Evolutionary conservation across 129 eudicot genomes (phyloP).

Genomic region (Scalesia atractyloides): DNA sequence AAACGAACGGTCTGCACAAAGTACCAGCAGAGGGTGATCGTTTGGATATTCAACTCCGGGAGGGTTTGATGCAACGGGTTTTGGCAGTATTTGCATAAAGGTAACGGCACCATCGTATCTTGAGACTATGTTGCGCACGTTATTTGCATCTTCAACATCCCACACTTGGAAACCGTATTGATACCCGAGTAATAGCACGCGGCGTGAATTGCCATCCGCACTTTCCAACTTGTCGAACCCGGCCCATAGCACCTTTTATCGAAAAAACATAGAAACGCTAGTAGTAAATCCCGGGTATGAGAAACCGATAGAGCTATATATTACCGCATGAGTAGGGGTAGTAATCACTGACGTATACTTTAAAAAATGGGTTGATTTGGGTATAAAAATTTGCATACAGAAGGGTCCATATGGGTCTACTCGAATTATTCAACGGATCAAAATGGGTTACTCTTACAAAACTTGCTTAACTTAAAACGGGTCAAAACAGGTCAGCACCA

Average conservation of each 20-base stretch:
- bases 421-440: too few species aligned
- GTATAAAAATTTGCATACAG: too few species aligned
- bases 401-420: too few species aligned
- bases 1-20: slow-evolving; percentile 79
- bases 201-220: slow-evolving; percentile 47
- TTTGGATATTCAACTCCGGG: slow-evolving; percentile 62
- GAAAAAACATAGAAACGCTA: neutral
- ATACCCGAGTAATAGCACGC: slow-evolving; percentile 76
- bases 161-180: slow-evolving; percentile 87
- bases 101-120: slow-evolving; percentile 83
- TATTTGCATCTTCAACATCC: slow-evolving; percentile 88
- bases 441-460: too few species aligned
- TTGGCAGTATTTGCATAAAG: slow-evolving; percentile 74
- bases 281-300: neutral
- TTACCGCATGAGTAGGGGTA: neutral
- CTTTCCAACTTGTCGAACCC: slow-evolving; percentile 86
- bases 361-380: too few species aligned
- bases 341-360: neutral
- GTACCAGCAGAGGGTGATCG: slow-evolving; percentile 61
- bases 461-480: too few species aligned
- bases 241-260: slow-evolving; percentile 78
- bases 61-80: slow-evolving; percentile 49
- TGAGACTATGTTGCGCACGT: slow-evolving; percentile 67
- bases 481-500: too few species aligned
- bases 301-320: neutral